These are phyloP conservation scores for Dactylellina cionopaga DNA, from an alignment of 2,329 filamentous ascomycete genomes.

Conservation along the genomic window DNA sequence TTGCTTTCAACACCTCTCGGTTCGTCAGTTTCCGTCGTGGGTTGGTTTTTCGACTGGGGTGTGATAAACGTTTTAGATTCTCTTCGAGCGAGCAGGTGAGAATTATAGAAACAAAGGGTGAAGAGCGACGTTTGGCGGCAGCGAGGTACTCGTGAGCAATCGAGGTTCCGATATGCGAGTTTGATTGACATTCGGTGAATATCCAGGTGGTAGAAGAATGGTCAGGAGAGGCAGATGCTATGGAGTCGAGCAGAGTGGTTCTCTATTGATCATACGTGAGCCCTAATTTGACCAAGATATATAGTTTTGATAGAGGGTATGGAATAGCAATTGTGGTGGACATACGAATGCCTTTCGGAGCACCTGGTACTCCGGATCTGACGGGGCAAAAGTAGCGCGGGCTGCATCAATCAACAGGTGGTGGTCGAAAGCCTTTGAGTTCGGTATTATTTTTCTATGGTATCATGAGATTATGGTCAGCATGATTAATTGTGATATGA, in stretches of 20 bases:
- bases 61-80: constrained; percentile 54
- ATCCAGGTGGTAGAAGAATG: constrained; percentile 54
- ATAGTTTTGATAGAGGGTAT: not conserved
- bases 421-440: constrained; percentile 58
- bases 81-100: constrained; percentile 57
- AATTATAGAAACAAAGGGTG: constrained; percentile 58
- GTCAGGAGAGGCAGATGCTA: constrained; percentile 35
- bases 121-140: constrained; percentile 53
- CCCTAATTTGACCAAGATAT: too few relatives aligned
- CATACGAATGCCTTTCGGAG: constrained; percentile 53
- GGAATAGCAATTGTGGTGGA: not conserved
- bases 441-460: constrained; percentile 54
- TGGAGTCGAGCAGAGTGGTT: constrained; percentile 48
- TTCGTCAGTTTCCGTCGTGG: constrained; percentile 57
- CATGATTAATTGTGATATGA: too few relatives aligned
- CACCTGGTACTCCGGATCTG: constrained; percentile 55
- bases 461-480: not conserved
- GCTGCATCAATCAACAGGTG: constrained; percentile 58
- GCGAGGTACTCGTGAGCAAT: constrained; percentile 54
- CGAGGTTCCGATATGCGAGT: constrained; percentile 46
- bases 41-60: constrained; percentile 41
- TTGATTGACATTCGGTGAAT: constrained; percentile 56
- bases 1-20: constrained; percentile 49
- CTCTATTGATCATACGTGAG: constrained; percentile 25
- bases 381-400: constrained; percentile 53